A percentile compares a stretch with the other conserved stretches of the same genome.
These are phyloP conservation scores for Protomyces lactucae-debilis DNA, from an alignment of 1,139 yeast genomes.

Conservation along the genomic window DNA sequence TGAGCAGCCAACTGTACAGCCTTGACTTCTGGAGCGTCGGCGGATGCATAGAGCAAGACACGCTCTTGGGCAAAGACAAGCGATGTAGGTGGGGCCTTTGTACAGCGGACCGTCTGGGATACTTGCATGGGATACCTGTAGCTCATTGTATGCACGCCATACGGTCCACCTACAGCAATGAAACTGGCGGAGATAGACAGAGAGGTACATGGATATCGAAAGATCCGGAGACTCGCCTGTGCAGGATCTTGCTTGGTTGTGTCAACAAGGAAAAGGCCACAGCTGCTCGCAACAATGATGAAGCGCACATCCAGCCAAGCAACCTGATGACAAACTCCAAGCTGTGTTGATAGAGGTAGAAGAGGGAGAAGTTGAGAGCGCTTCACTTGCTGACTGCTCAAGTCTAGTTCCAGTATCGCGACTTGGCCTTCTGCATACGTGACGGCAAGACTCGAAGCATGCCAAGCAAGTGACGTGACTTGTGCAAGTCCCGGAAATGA, in stretches of 20 bases:
- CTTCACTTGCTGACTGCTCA: neutral
- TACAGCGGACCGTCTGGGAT: neutral
- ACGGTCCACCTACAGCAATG: neutral
- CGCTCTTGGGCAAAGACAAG: neutral
- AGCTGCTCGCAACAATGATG: neutral
- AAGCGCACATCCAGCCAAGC: neutral
- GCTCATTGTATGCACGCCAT: neutral
- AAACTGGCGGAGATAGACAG: neutral
- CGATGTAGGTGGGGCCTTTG: neutral
- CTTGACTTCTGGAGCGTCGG: neutral
- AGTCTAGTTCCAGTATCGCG: neutral
- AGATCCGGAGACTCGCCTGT: neutral
- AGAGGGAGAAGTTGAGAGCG: neutral
- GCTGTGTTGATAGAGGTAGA: neutral
- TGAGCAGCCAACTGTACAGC: neutral
- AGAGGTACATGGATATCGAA: neutral
- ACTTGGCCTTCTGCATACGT: neutral
- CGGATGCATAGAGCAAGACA: neutral
- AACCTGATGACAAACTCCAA: neutral
- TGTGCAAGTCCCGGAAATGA: neutral
- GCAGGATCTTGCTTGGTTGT: neutral
- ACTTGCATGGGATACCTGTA: neutral
- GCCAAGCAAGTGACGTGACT: neutral
- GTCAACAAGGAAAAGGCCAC: neutral
- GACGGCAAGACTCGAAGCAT: neutral